Base-by-base conservation (phyloP, 1,284 basidiomycete species). In the Pseudozyma sp. region DNA sequence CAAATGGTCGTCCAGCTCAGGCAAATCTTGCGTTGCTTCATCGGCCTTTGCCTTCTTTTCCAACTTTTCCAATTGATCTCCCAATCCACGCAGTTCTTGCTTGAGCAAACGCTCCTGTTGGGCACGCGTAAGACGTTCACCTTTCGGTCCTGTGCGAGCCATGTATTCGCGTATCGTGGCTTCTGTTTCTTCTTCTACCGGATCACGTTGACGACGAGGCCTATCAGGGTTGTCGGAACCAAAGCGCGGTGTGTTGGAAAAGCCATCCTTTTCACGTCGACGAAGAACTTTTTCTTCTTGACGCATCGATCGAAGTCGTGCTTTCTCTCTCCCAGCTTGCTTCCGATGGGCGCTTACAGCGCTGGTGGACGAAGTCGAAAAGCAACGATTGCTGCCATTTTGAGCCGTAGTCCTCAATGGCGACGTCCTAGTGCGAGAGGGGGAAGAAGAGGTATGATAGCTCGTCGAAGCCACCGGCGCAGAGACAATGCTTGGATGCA, bases 1-100 rank as follows among this genome's bases (percentile, higher is more conserved):
- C 34, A 60, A 63, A 36, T 70, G 64, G 14, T 83, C 81, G 50
- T 83, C 81, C 1, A 83, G 55, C 44, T 73, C 70, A 5, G 81
- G 81, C 21, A 83, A 50, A n/a, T 82, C 35, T 43, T 64, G 43
- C 11, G 78, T 77, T 4, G 68, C 64, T 36, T 71, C 58, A n/a
- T 70, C 67, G 13, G 76, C 63, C 49, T 69, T 69, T n/a, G 64
- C 66, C 31, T 70, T 66, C 58, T 79, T 76, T 35, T 80, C 73
- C 2, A 71, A 9, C 31, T 50, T 51, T 25, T 78, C 77, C 11
- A 80, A 52, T 34, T 78, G 53, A 5, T 56, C 43, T 16, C 72
- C 70, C 42, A 83, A 71, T 8, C 57, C 57, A 11, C 52, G 62
- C 13, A 83, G 68, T 40, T 83, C 81, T 12, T 68, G 63, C 18